Conservation (phyloP, 495 filamentous ascomycete genomes). For the Penicillium samsonianum region DNA sequence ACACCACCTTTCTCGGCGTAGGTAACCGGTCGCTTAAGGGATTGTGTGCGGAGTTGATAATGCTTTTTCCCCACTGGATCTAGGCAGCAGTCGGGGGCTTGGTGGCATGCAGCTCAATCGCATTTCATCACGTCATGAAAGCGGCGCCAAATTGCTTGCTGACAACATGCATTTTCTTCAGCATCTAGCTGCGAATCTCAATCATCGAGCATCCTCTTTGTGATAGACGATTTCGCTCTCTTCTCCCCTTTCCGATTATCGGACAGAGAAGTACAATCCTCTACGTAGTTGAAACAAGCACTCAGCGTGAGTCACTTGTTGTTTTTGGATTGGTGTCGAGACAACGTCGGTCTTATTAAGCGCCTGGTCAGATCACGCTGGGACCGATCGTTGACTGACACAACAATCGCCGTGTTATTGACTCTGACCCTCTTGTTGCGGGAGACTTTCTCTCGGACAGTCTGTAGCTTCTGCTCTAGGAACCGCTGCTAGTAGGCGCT, state of each 20-base stretch:
- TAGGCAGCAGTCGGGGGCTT: slow-evolving; percentile 33
- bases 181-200: too few relatives aligned
- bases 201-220: too few relatives aligned
- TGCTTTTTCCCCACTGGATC: slow-evolving; percentile 37
- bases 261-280: slow-evolving; percentile 2
- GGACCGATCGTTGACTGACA: slow-evolving; percentile 21
- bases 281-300: slow-evolving; percentile 13
- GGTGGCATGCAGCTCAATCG: slow-evolving; percentile 27
- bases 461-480: slow-evolving; percentile 9
- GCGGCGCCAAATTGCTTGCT: slow-evolving; percentile 27
- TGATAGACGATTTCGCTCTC: slow-evolving; percentile 22
- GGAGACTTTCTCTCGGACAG: slow-evolving; percentile 9
- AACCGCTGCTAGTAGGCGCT: slow-evolving; percentile 12
- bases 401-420: slow-evolving; percentile 10
- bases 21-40: slow-evolving; percentile 26
- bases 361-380: slow-evolving; percentile 21
- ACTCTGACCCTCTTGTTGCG: slow-evolving; percentile 7
- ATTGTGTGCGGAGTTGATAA: slow-evolving; percentile 33
- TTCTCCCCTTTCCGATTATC: slow-evolving; percentile 23
- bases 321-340: slow-evolving; percentile 13
- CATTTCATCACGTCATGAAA: slow-evolving; percentile 36
- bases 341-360: slow-evolving; percentile 13
- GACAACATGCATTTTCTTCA: slow-evolving; percentile 24
- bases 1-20: slow-evolving; percentile 25
- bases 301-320: slow-evolving; percentile 11